Base-by-base conservation (phyloP, 2,329 filamentous ascomycete genomes). In the Botrytis sinoallii region DNA sequence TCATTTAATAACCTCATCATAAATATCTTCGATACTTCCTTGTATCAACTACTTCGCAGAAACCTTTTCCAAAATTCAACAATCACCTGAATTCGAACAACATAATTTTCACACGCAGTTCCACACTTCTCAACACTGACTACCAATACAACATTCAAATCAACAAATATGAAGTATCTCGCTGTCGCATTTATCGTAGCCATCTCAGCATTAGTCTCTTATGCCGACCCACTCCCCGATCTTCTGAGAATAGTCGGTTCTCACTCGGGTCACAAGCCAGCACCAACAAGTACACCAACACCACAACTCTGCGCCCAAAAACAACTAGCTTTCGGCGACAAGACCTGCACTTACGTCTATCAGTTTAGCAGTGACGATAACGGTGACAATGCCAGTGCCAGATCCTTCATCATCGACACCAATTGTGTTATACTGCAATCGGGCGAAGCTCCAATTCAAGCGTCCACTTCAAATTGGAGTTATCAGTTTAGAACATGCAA, bases 281-380 rank as follows among this genome's bases (percentile, higher is more conserved):
- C 35, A 40, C 14, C 32, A 40, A 29, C 32, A 55, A 32, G 14
- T 14, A 67, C 46, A 40, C 65, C 46, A 22, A 67, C 25, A 18
- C 65, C 65, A 67, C 48, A 55, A 16, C 46, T 68, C 46, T 68
- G 65, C 14, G 65, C 65, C 2, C 65, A 55, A 40, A 40, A 68
- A 22, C 32, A 22, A 14, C 9, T 42, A 42, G 65, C 46, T 32
- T 68, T 42, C 35, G 65, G 65, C 0, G 35, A 29, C 25, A 40
- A 68, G 2, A 68, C 65, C 65, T 68, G 65, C 18, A 68, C 65
- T 18, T 68, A 40, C 18, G 65, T 68, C 14, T 68, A 68, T 29
- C 25, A 55, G 6, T 57, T n/a, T 29, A 40, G 12, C 22, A 48
- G 48, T 12, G 35, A 68, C 48, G 48, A 52, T 4, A 52, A 52